Base-by-base conservation (phyloP, 768 basidiomycete genomes). In the Hemileccinum rubropunctum region DNA sequence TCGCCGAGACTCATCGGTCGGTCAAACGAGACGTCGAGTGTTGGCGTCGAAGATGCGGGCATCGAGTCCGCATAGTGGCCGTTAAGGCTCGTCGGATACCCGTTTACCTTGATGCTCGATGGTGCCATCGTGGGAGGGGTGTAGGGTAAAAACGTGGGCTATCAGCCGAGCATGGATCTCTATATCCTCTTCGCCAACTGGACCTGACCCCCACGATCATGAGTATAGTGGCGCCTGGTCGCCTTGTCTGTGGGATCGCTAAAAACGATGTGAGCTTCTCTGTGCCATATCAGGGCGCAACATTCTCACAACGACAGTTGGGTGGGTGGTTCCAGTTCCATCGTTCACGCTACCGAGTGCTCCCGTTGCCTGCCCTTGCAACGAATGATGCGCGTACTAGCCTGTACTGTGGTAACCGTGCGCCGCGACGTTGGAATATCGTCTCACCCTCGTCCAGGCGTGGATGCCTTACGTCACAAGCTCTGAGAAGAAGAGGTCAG, bases 21-120 rank as follows among this genome's bases (percentile, higher is more conserved):
- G n/a, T 53, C 59, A 4, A 58, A 53, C 23, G 53, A 42, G 10
- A 58, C 41, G 18, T 64, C 57, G 33, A 63, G 30, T 32, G 61
- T 62, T 4, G 59, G 51, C 2, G 61, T 53, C 12, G 51, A 51
- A 15, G 61, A 62, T 2, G 35, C 34, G 3, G 59, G 45, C 20
- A 30, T 30, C 11, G 41, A 42, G 40, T 36, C 53, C 7, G 9
- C 26, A 6, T 21, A 50, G 28, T 47, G 45, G 28, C 37, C 34
- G 20, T 34, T 44, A 18, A 20, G 41, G n/a, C n/a, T n/a, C 15
- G 41, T 30, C 4, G 28, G 28, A 12, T 36, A 36, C 17, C 35
- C 35, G 35, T 36, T 36, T 2, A 8, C 28, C 4, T 30, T 8
- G 9, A 30, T 30, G 28, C 28, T 30, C 28, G 28, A 12, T 30